Percentiles rank a stretch among this genome's conserved stretches.
phyloP scores from a whole-genome alignment of 2,329 filamentous ascomycete genomes.

The Trichophyton mentagrophytes region DNA sequence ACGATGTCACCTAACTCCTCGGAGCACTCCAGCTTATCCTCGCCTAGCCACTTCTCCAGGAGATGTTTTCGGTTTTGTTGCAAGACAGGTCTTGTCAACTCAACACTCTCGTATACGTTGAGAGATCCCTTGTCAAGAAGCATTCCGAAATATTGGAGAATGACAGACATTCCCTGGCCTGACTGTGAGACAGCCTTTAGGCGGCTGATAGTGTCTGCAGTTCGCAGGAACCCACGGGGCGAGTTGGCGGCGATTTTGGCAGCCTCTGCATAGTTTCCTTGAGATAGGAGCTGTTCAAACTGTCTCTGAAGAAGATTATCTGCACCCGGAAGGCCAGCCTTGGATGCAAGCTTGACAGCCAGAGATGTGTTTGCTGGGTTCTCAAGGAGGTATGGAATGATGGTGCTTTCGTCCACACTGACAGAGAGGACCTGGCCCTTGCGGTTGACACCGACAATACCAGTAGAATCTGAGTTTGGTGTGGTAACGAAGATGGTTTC shows the following conservation, averaged over 20 bases:
- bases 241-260: slow-evolving; percentile 96
- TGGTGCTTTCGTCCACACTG: slow-evolving; percentile 76
- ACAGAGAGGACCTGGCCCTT: slow-evolving; percentile 95
- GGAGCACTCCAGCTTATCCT: slow-evolving; percentile 90
- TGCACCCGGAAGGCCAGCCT: slow-evolving; percentile 83
- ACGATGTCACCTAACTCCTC: slow-evolving; percentile 94
- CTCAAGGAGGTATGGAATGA: slow-evolving; percentile 90
- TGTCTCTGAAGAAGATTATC: slow-evolving; percentile 87
- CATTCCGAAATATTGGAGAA: slow-evolving; percentile 96
- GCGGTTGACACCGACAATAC: slow-evolving; percentile 89
- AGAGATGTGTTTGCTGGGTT: slow-evolving; percentile 90
- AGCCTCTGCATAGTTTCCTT: slow-evolving; percentile 72
- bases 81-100: slow-evolving; percentile 83
- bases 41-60: slow-evolving; percentile 93
- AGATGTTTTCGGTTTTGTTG: slow-evolving; percentile 90
- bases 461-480: slow-evolving; percentile 67
- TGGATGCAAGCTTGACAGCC: slow-evolving; percentile 89
- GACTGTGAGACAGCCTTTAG: slow-evolving; percentile 76
- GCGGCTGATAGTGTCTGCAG: slow-evolving; percentile 84
- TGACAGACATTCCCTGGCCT: slow-evolving; percentile 69
- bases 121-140: slow-evolving; percentile 87
- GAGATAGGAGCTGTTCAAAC: slow-evolving; percentile 74
- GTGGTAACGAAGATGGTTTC: slow-evolving; percentile 97
- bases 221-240: slow-evolving; percentile 86
- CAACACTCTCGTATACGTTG: slow-evolving; percentile 86